A percentile compares a stretch with the other conserved stretches of the same genome.
Evolutionary conservation across 2,329 filamentous ascomycete genomes (phyloP).

Genomic region (Lecanicillium sp.): DNA sequence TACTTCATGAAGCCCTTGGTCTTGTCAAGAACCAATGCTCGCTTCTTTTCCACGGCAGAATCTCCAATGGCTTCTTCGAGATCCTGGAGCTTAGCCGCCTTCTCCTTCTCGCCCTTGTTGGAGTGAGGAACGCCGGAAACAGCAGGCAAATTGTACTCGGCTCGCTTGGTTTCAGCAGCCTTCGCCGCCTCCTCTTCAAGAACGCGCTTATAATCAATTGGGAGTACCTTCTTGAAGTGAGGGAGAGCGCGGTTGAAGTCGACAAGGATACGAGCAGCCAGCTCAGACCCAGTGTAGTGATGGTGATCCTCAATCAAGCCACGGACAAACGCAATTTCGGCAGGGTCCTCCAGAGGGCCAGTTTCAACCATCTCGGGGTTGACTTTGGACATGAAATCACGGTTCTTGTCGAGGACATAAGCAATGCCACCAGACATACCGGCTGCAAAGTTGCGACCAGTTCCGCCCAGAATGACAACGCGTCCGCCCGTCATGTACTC

Average conservation of each 20-base stretch:
- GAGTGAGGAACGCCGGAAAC: conserved; percentile 54
- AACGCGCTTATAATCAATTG: conserved; percentile 93
- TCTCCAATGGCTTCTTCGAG: conserved; percentile 90
- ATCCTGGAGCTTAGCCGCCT: conserved; percentile 64
- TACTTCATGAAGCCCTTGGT: conserved; percentile 98
- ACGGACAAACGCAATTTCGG: conserved; percentile 83
- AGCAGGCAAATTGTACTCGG: conserved; percentile 71
- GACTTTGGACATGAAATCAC: conserved; percentile 86
- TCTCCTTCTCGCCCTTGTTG: conserved; percentile 59
- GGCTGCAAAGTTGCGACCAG: conserved; percentile 93
- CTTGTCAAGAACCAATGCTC: conserved; percentile 90
- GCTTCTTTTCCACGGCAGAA: conserved; percentile 78
- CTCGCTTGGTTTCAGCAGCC: conserved; percentile 75
- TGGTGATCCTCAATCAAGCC: conserved; percentile 94
- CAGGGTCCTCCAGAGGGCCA: conserved; percentile 70
- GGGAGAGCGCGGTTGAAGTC: conserved; percentile 89
- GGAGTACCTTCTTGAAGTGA: conserved; percentile 88
- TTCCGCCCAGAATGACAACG: conserved; percentile 76
- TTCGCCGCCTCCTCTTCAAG: conserved; percentile 79
- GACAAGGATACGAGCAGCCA: conserved; percentile 85
- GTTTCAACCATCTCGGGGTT: conserved; percentile 98
- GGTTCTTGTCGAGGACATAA: conserved; percentile 82
- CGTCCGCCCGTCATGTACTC: conserved; percentile 99
- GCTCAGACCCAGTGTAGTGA: conserved; percentile 94
- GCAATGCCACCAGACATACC: conserved; percentile 99